Conservation (phyloP, 2,329 filamentous ascomycete genomes). For the Sordariomycetes sp. region DNA sequence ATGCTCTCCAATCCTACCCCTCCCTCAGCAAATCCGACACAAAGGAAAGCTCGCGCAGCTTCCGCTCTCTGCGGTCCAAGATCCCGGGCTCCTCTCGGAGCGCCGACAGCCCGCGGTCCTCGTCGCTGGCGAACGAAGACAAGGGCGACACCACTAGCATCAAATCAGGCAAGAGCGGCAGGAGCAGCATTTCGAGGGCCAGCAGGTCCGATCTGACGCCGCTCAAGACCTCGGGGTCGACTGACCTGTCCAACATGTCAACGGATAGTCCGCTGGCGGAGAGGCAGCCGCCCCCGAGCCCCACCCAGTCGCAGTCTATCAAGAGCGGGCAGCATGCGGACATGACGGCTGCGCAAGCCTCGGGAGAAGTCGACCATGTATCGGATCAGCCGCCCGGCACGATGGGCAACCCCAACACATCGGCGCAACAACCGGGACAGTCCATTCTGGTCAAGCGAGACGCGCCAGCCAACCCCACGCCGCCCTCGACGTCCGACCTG, state of each 20-base stretch:
- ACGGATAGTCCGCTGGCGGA: constrained; percentile 38
- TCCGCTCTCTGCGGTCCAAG: constrained; percentile 79
- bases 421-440: constrained; percentile 65
- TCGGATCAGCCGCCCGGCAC: constrained; percentile 81
- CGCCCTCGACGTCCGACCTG: constrained; percentile 32
- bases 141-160: constrained; percentile 61
- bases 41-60: constrained; percentile 81
- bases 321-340: constrained; percentile 62
- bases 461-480: constrained; percentile 54
- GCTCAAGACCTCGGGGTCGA: constrained; percentile 29
- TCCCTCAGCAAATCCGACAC: constrained; percentile 91
- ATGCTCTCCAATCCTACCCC: constrained; percentile 71
- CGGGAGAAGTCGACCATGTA: constrained; percentile 87
- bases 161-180: constrained; percentile 57
- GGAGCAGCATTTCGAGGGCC: constrained; percentile 34
- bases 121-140: constrained; percentile 39
- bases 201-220: constrained; percentile 34
- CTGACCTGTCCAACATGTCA: constrained; percentile 24
- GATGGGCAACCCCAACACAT: constrained; percentile 43
- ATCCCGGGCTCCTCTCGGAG: constrained; percentile 56
- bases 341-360: constrained; percentile 70
- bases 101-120: constrained; percentile 74
- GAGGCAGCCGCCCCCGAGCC: constrained; percentile 67
- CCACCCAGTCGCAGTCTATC: constrained; percentile 68
- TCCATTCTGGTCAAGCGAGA: constrained; percentile 84